phyloP scores from a whole-genome alignment of 768 basidiomycete genomes.

The Amanita molliuscula region DNA sequence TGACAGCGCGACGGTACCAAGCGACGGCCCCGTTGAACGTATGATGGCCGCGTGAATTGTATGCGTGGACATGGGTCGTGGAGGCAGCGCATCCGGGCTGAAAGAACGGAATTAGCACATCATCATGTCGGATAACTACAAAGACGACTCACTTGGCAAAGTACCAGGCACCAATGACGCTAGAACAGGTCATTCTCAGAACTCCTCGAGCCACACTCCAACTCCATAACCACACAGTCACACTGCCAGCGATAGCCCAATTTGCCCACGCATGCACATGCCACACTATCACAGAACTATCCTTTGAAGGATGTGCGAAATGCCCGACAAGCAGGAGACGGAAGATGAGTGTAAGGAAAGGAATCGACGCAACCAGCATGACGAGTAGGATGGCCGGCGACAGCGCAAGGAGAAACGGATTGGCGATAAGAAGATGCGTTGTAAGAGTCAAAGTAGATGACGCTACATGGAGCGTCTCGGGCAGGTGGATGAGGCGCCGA shows the following conservation, averaged over 20 bases:
- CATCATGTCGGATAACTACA: background rate
- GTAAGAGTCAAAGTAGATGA: conserved; percentile 50
- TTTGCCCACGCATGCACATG: conserved; percentile 29
- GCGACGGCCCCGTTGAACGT: conserved; percentile 70
- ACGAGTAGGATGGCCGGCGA: conserved; percentile 65
- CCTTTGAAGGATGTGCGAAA: conserved; percentile 13
- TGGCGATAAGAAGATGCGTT: conserved; percentile 56
- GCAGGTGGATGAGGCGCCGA: conserved; percentile 62
- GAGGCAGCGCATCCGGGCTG: conserved; percentile 26
- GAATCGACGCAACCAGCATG: conserved; percentile 61
- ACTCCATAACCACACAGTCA: conserved; percentile 59
- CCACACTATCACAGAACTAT: conserved; percentile 25
- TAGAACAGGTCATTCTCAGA: conserved; percentile 65
- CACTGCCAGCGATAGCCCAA: conserved; percentile 40
- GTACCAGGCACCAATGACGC: conserved; percentile 90
- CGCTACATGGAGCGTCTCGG: conserved; percentile 56
- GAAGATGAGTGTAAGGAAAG: conserved; percentile 71
- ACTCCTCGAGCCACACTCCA: conserved; percentile 76
- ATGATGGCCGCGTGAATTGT: conserved; percentile 68
- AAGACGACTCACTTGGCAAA: conserved; percentile 42
- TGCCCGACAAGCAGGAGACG: conserved; percentile 68
- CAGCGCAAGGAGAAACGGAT: conserved; percentile 67
- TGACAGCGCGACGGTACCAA: conserved; percentile 72
- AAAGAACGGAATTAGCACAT: background rate
- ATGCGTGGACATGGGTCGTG: conserved; percentile 52